phyloP scores from a whole-genome alignment of 306 rosid genomes.

The Elaeagnus macrophylla region DNA sequence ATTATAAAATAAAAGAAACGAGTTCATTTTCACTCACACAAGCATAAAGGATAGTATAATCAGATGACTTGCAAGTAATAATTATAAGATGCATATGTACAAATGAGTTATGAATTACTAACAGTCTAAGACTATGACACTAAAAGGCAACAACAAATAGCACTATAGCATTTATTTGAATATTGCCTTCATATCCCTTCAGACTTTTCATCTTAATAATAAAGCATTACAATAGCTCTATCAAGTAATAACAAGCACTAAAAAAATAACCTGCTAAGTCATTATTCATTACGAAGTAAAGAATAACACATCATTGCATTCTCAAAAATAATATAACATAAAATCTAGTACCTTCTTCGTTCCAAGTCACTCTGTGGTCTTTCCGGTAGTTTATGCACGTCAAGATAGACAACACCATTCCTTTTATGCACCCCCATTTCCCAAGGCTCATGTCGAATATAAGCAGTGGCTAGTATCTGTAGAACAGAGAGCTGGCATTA shows the following conservation, averaged over 20 bases:
- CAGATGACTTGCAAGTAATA: not conserved
- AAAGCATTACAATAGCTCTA: not conserved
- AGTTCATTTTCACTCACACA: no score
- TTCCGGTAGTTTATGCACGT: slow-evolving; percentile 90
- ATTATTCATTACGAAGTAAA: not conserved
- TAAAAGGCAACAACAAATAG: not conserved
- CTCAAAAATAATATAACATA: not conserved
- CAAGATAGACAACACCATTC: slow-evolving; percentile 93
- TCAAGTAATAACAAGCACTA: not conserved
- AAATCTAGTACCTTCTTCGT: slow-evolving; percentile 60
- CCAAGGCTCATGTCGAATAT: slow-evolving; percentile 88
- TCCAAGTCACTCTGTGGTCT: slow-evolving; percentile 78
- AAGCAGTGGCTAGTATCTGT: slow-evolving; percentile 86
- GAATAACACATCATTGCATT: not conserved
- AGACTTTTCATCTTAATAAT: not conserved
- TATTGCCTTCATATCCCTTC: not conserved
- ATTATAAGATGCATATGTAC: not conserved
- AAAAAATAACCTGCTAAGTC: not conserved
- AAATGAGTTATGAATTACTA: not conserved
- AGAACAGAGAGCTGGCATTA: slow-evolving; percentile 10
- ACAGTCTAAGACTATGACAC: not conserved
- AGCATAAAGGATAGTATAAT: no score
- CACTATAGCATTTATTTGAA: not conserved
- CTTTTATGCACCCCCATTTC: slow-evolving; percentile 98
- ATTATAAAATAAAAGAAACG: no score